Conservation (phyloP, 345 rosid species). For the Euphorbia peplus region DNA sequence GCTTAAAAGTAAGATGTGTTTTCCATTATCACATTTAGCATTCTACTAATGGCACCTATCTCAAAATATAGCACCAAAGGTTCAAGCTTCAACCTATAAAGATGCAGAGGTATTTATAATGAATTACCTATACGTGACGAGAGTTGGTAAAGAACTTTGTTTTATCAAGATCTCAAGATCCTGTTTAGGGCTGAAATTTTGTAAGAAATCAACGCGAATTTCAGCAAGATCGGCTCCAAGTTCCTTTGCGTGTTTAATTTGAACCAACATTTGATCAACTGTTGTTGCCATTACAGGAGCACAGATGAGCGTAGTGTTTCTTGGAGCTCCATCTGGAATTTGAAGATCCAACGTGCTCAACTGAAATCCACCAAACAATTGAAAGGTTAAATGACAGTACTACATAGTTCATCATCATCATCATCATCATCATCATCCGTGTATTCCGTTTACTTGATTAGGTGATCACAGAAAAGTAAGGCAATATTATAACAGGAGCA, state of each 20-base stretch:
- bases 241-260: constrained; percentile 43
- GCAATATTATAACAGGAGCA: no score
- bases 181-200: constrained; percentile 40
- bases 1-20: not conserved
- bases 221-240: constrained; percentile 59
- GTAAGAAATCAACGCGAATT: constrained; percentile 52
- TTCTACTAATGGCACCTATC: not conserved
- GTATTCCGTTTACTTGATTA: not conserved
- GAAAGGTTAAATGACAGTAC: not conserved
- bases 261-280: constrained; percentile 46
- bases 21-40: not conserved
- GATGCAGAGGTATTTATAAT: not conserved
- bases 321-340: constrained; percentile 31
- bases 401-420: no score
- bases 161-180: constrained; percentile 51
- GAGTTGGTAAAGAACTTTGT: constrained; percentile 54
- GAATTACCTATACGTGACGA: constrained; percentile 48
- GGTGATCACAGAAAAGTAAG: no score
- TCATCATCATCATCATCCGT: not conserved
- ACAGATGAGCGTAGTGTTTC: constrained; percentile 46
- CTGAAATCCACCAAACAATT: constrained; percentile 22
- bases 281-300: constrained; percentile 56
- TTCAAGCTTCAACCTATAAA: not conserved
- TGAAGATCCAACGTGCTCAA: constrained; percentile 38
- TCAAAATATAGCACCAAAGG: not conserved